These are phyloP conservation scores for Hypsizygus marmoreus DNA, from an alignment of 768 basidiomycete species.

Conservation along the genomic window DNA sequence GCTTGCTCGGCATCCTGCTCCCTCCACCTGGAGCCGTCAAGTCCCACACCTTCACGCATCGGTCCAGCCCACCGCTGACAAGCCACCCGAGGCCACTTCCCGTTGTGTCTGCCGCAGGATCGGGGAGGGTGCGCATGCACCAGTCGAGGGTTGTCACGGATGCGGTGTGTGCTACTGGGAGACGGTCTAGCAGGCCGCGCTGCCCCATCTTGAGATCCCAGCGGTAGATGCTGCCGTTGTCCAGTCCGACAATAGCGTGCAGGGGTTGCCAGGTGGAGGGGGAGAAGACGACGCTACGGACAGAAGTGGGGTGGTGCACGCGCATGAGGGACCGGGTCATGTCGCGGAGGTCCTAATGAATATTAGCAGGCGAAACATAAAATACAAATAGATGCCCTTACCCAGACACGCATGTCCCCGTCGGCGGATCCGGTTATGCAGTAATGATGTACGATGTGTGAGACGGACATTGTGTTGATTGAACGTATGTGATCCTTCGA, in stretches of 20 bases:
- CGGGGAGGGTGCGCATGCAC: constrained; percentile 40
- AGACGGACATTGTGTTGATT: constrained; percentile 69
- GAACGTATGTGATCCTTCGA: constrained; percentile 73
- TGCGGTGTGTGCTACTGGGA: constrained; percentile 73
- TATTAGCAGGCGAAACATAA: constrained; percentile 3
- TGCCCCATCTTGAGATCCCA: constrained; percentile 85
- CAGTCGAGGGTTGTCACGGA: constrained; percentile 77
- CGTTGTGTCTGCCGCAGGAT: constrained; percentile 22
- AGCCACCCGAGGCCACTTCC: constrained; percentile 65
- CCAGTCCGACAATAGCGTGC: constrained; percentile 68
- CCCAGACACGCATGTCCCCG: constrained; percentile 81
- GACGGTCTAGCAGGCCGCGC: constrained; percentile 68
- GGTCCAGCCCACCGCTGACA: constrained; percentile 77
- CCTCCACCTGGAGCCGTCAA: constrained; percentile 45
- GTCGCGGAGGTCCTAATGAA: constrained; percentile 67
- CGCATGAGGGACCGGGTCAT: constrained; percentile 68
- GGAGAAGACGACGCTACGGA: constrained; percentile 72
- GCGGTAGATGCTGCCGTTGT: constrained; percentile 70
- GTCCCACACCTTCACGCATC: constrained; percentile 85
- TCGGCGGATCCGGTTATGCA: constrained; percentile 82
- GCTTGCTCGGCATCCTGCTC: constrained; percentile 59
- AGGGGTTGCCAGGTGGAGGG: constrained; percentile 64
- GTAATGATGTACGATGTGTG: constrained; percentile 66
- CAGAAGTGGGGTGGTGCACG: constrained; percentile 68
- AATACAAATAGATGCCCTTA: constrained; percentile 36